Percentiles rank a stretch among this genome's conserved stretches.
phyloP scores from a whole-genome alignment of 2,329 filamentous ascomycete species.

The Eutypella sp. region DNA sequence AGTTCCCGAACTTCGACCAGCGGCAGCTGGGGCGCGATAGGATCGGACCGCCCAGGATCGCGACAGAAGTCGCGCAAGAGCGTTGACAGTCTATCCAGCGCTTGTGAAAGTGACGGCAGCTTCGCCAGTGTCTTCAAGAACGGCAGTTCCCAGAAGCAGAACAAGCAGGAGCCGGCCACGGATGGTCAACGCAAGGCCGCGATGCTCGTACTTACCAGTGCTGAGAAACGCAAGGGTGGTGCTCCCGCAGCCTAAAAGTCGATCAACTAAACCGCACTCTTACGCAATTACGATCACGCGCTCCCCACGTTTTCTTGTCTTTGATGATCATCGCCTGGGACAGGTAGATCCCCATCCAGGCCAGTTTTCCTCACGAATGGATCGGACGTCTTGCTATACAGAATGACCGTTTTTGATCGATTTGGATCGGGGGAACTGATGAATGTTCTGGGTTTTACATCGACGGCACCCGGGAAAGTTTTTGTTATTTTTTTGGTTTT shows the following conservation, averaged over 20 bases:
- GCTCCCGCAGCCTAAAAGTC: slow-evolving; percentile 18
- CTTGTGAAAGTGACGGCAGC: slow-evolving; percentile 53
- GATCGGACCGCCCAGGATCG: slow-evolving; percentile 74
- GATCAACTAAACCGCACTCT: slow-evolving; percentile 13
- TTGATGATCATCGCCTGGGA: slow-evolving; percentile 20
- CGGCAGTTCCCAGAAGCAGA: slow-evolving; percentile 39
- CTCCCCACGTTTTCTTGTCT: slow-evolving; percentile 23
- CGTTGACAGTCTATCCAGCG: slow-evolving; percentile 61
- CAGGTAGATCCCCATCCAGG: slow-evolving; percentile 25
- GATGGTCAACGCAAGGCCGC: slow-evolving; percentile 73
- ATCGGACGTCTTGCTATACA: slow-evolving; percentile 20
- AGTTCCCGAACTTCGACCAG: slow-evolving; percentile 74
- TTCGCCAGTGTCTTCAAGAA: slow-evolving; percentile 65
- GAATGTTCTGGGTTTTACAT: slow-evolving; percentile 14
- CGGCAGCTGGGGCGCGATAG: slow-evolving; percentile 72
- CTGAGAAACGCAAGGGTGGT: slow-evolving; percentile 80
- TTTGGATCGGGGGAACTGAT: slow-evolving; percentile 17
- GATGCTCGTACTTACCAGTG: slow-evolving; percentile 80
- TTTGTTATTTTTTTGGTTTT: slow-evolving; percentile 12
- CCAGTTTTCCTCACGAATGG: slow-evolving; percentile 19
- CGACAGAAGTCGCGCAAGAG: slow-evolving; percentile 60
- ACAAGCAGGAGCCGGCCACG: slow-evolving; percentile 47
- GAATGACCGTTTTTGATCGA: slow-evolving; percentile 22
- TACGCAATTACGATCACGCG: slow-evolving; percentile 26
- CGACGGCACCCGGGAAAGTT: slow-evolving; percentile 4